Conservation (phyloP, 345 rosid species). For the Syzygium aromaticum region DNA sequence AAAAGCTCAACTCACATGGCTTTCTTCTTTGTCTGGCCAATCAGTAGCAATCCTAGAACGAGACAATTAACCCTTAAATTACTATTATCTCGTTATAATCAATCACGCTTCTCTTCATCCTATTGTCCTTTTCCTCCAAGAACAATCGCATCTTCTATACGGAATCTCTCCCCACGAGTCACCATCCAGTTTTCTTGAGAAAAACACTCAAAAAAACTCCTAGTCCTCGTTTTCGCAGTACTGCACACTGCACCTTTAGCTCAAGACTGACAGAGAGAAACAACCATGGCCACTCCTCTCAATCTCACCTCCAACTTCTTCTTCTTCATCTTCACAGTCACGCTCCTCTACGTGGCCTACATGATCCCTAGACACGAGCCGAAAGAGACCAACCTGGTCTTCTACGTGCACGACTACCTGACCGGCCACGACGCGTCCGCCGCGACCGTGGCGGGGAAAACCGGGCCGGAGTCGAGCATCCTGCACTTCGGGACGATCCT, state of each 20-base stretch:
- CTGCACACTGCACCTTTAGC: not conserved
- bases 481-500: constrained; percentile 27
- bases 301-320: constrained; percentile 14
- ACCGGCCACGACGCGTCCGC: constrained; percentile 21
- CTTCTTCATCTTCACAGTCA: constrained; percentile 11
- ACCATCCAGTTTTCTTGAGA: not conserved
- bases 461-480: constrained; percentile 16
- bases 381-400: constrained; percentile 18
- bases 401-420: constrained; percentile 32
- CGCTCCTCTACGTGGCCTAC: constrained; percentile 18
- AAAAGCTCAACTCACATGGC: not conserved
- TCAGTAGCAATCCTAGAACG: not conserved
- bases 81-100: not conserved
- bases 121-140: not conserved
- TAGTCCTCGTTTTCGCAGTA: not conserved
- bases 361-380: constrained; percentile 14
- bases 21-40: not conserved
- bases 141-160: not conserved
- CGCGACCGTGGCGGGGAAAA: constrained; percentile 16
- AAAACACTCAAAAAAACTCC: not conserved
- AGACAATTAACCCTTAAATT: not conserved
- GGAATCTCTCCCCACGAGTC: not conserved
- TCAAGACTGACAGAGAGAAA: not conserved
- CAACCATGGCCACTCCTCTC: constrained; percentile 12
- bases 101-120: not conserved